A percentile compares a stretch with the other conserved stretches of the same genome.
Conservation (phyloP, 768 basidiomycete genomes). For the Kwoniella pini region DNA sequence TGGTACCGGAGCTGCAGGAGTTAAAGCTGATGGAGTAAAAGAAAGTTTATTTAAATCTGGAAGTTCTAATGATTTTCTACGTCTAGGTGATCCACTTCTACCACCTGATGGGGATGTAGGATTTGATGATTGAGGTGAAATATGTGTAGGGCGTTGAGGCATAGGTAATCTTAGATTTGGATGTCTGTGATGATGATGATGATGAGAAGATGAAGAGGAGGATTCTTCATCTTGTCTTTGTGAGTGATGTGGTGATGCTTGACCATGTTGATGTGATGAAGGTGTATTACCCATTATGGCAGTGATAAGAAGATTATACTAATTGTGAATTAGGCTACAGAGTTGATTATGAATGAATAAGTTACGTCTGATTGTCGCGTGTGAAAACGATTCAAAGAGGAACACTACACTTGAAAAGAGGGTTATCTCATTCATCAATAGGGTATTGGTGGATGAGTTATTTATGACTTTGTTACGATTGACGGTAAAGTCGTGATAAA, state of each 20-base stretch:
- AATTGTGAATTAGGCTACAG: too few relatives aligned
- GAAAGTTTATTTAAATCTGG: conserved; percentile 53
- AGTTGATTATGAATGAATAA: too few relatives aligned
- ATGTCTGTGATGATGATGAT: conserved; percentile 7
- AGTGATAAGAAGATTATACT: too few relatives aligned
- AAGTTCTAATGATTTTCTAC: conserved; percentile 53
- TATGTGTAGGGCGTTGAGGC: conserved; percentile 38
- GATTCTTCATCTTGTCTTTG: not conserved
- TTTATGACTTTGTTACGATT: not conserved
- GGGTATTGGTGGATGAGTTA: not conserved
- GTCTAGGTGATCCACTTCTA: conserved; percentile 38
- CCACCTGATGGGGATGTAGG: conserved; percentile 41
- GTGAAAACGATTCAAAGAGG: not conserved
- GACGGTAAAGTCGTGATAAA: not conserved
- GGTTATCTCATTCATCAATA: not conserved
- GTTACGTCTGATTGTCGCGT: conserved; percentile 12
- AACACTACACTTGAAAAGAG: not conserved
- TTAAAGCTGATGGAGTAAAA: conserved; percentile 48
- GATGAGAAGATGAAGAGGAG: too few relatives aligned
- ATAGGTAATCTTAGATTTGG: conserved; percentile 45
- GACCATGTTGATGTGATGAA: conserved; percentile 25
- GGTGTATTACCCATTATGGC: conserved; percentile 45
- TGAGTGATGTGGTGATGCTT: not conserved
- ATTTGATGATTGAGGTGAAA: conserved; percentile 46
- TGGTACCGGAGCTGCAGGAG: conserved; percentile 41